Percentiles rank a stretch among this genome's conserved stretches.
Conservation (phyloP, 257 asterid species). For the Fraxinus anomala region DNA sequence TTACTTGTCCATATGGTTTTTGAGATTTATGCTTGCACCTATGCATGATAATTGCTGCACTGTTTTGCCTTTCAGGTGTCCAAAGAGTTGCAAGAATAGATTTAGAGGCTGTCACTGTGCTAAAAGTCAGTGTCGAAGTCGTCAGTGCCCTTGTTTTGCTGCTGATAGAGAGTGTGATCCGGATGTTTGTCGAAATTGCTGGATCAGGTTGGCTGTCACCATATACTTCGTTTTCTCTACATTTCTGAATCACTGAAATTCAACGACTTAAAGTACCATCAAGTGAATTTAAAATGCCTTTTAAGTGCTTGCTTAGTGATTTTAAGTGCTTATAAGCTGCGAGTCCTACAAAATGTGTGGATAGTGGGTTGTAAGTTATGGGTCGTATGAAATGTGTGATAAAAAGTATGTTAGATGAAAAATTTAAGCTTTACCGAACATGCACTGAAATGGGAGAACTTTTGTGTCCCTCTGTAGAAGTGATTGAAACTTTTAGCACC, state of each 20-base stretch:
- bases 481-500: neutral
- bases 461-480: neutral
- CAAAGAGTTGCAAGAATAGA: slow-evolving; percentile 90
- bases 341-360: no score
- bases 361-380: no score
- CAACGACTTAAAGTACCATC: neutral
- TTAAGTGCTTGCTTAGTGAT: neutral
- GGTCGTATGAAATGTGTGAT: no score
- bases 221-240: slow-evolving; percentile 19
- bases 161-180: slow-evolving; percentile 96
- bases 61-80: slow-evolving; percentile 59
- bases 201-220: slow-evolving; percentile 71
- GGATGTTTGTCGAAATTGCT: slow-evolving; percentile 96
- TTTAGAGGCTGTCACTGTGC: slow-evolving; percentile 99
- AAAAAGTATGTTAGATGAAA: no score
- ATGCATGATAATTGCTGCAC: slow-evolving; percentile 12
- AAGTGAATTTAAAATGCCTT: neutral
- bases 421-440: no score
- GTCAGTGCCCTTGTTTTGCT: slow-evolving; percentile 98
- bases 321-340: no score
- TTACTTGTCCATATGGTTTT: slow-evolving; percentile 11
- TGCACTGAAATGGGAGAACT: neutral
- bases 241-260: neutral
- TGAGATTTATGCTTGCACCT: neutral
- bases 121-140: slow-evolving; percentile 98